Evolutionary conservation across 2,329 filamentous ascomycete species (phyloP).

Genomic region (Leptographium flavum): DNA sequence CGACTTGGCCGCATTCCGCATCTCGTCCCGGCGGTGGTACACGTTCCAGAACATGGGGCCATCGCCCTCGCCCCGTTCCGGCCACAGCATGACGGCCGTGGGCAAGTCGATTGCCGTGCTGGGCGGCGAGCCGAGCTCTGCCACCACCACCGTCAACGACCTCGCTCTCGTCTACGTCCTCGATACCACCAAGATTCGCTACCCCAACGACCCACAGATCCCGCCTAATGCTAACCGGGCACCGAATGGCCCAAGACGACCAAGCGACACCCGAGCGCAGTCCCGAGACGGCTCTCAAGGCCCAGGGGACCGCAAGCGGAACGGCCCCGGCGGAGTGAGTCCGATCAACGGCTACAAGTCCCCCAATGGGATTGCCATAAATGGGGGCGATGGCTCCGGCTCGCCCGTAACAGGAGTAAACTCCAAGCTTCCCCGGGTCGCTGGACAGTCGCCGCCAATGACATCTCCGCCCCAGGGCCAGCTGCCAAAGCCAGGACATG

Average conservation of each 20-base stretch:
- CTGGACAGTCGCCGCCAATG: constrained; percentile 22
- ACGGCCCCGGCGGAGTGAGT: constrained; percentile 21
- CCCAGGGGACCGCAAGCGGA: constrained; percentile 32
- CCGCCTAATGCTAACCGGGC: constrained; percentile 16
- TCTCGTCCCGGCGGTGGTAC: constrained; percentile 82
- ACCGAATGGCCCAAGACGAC: constrained; percentile 13
- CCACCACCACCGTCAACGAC: constrained; percentile 66
- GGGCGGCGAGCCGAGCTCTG: constrained; percentile 86
- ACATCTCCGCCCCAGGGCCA: constrained; percentile 43
- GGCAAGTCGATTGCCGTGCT: constrained; percentile 87
- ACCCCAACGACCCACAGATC: constrained; percentile 61
- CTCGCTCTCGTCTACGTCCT: constrained; percentile 81
- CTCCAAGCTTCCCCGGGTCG: constrained; percentile 25
- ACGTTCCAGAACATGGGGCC: constrained; percentile 99
- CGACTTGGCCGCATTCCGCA: constrained; percentile 69
- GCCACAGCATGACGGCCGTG: constrained; percentile 94
- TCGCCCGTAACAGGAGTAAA: constrained; percentile 13
- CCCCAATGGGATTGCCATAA: constrained; percentile 24
- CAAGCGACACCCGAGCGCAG: constrained; percentile 21
- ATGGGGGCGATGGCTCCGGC: constrained; percentile 16
- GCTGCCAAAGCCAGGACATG: constrained; percentile 32
- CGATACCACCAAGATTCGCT: constrained; percentile 91
- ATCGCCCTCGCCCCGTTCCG: constrained; percentile 81
- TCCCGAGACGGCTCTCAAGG: constrained; percentile 39
- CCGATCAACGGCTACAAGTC: constrained; percentile 27